Evolutionary conservation across 2,329 filamentous ascomycete species (phyloP).

Genomic region (Lachnellula arida): DNA sequence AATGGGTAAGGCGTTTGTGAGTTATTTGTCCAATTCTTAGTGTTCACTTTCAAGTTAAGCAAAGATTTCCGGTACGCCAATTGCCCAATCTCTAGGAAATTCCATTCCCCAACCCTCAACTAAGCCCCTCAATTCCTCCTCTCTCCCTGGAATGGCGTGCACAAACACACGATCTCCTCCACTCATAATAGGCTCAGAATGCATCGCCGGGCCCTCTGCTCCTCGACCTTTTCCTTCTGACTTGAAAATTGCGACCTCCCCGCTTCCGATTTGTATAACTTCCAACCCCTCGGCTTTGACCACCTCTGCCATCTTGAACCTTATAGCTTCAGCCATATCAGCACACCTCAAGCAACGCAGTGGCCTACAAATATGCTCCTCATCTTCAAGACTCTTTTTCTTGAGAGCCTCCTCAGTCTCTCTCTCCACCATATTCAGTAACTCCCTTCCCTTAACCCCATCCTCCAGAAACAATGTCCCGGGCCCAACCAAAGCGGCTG

Average conservation of each 20-base stretch:
- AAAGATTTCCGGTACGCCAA: background rate
- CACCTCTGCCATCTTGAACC: background rate
- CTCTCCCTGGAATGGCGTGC: slow-evolving; percentile 6
- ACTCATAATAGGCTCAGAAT: slow-evolving; percentile 4
- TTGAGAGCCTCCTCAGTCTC: background rate
- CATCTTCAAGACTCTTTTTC: background rate
- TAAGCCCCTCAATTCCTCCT: slow-evolving; percentile 3
- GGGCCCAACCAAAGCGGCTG: slow-evolving; percentile 2
- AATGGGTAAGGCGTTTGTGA: no score
- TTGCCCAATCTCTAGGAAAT: slow-evolving; percentile 7
- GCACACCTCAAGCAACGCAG: slow-evolving; percentile 7
- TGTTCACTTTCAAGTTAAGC: no score
- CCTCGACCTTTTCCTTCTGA: background rate
- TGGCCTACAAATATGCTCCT: slow-evolving; percentile 1
- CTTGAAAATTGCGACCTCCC: slow-evolving; percentile 4
- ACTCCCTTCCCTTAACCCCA: background rate
- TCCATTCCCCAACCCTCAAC: slow-evolving; percentile 7
- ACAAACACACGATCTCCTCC: slow-evolving; percentile 6
- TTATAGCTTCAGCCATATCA: slow-evolving; percentile 1
- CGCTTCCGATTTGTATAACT: background rate
- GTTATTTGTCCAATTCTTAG: no score
- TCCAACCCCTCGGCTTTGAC: slow-evolving; percentile 2
- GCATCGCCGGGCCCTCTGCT: background rate
- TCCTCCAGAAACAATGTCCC: slow-evolving; percentile 6
- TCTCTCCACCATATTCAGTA: background rate